A percentile compares a stretch with the other conserved stretches of the same genome.
Evolutionary conservation across 352 stramenopile genomes (phyloP).

Genomic region (Phytophthora rubi): DNA sequence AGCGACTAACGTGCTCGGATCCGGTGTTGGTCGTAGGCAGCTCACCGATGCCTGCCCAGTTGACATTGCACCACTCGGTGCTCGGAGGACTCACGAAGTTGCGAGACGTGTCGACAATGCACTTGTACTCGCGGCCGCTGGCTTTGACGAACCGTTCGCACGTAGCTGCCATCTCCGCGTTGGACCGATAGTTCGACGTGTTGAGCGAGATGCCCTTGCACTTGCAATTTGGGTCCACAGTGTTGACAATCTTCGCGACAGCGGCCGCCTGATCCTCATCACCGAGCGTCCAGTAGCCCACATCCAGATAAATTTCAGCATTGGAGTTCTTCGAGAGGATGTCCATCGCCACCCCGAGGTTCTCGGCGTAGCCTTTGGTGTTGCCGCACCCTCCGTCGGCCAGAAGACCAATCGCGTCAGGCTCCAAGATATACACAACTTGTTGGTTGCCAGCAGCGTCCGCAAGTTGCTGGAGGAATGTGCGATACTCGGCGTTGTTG

Average conservation of each 20-base stretch:
- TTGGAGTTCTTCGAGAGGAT: slow-evolving; percentile 56
- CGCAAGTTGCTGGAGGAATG: slow-evolving; percentile 48
- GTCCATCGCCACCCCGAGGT: slow-evolving; percentile 53
- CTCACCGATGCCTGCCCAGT: slow-evolving; percentile 43
- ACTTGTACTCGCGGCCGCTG: slow-evolving; percentile 40
- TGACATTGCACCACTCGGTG: slow-evolving; percentile 56
- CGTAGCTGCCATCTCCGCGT: slow-evolving; percentile 32
- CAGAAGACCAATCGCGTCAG: slow-evolving; percentile 56
- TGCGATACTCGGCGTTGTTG: slow-evolving; percentile 42
- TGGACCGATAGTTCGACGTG: slow-evolving; percentile 62
- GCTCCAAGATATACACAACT: slow-evolving; percentile 68
- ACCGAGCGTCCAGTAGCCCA: slow-evolving; percentile 62
- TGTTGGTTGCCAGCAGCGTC: slow-evolving; percentile 41
- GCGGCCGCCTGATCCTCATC: slow-evolving; percentile 29
- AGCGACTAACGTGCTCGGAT: slow-evolving; percentile 39
- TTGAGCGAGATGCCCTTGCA: slow-evolving; percentile 63
- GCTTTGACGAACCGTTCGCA: slow-evolving; percentile 44
- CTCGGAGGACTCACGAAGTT: slow-evolving; percentile 33
- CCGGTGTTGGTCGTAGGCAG: slow-evolving; percentile 42
- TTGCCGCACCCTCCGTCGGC: slow-evolving; percentile 46
- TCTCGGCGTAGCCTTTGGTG: slow-evolving; percentile 48
- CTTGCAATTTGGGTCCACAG: slow-evolving; percentile 23
- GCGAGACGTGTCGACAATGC: slow-evolving; percentile 51
- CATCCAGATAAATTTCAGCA: slow-evolving; percentile 65
- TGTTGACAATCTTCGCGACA: slow-evolving; percentile 45